These are phyloP conservation scores for Coemansia asiatica DNA, from an alignment of 192 early-diverging fungal genomes.

Conservation along the genomic window DNA sequence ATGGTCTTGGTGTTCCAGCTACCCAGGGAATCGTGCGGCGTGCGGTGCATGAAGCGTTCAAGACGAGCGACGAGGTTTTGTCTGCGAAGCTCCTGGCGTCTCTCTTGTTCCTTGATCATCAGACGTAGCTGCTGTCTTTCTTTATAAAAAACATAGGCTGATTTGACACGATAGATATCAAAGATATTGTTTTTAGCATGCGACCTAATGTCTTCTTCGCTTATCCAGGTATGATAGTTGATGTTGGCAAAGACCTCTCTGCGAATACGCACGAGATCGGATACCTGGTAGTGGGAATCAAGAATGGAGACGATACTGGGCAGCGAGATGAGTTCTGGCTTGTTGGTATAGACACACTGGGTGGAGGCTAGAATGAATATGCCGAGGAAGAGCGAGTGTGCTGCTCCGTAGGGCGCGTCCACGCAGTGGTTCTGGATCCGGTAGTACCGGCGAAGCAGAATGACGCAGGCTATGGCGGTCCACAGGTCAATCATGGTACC, in stretches of 20 bases:
- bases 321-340: conserved; percentile 13
- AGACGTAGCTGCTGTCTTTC: conserved; percentile 25
- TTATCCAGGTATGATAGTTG: conserved; percentile 27
- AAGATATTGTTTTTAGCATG: conserved; percentile 29
- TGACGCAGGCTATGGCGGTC: conserved; percentile 33
- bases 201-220: conserved; percentile 3
- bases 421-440: conserved; percentile 2
- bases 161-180: conserved; percentile 19
- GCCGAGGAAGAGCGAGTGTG: conserved; percentile 41
- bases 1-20: conserved; percentile 18
- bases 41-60: conserved; percentile 2
- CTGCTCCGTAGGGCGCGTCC: conserved; percentile 35
- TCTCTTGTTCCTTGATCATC: conserved; percentile 15
- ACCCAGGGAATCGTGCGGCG: conserved; percentile 5
- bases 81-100: not conserved
- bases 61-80: not conserved
- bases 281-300: conserved; percentile 18
- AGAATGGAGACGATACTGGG: conserved; percentile 15
- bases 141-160: conserved; percentile 17
- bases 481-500: conserved; percentile 28
- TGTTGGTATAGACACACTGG: conserved; percentile 15
- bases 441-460: conserved; percentile 29
- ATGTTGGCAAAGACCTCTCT: conserved; percentile 19
- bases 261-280: conserved; percentile 20
- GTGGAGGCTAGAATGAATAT: conserved; percentile 30